Evolutionary conservation across 164 flowering plant species (phyloP), one percentile per base, ranked within the genome.

Genomic region (Vitis amurensis): DNA sequence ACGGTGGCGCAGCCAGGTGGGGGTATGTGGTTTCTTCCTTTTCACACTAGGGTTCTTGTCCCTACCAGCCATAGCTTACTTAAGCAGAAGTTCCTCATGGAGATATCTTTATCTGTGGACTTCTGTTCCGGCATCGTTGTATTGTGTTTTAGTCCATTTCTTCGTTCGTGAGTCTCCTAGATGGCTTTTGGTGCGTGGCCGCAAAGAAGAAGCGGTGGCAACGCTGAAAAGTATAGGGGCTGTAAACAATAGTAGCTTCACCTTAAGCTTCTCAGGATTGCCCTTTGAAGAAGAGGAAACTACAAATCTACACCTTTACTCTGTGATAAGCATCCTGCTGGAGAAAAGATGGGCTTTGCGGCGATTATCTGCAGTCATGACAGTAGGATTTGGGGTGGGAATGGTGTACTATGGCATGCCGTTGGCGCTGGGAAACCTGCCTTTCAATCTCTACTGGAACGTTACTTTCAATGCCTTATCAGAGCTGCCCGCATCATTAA

Each of bases 401-500:
- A 16, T 88, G 61, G 82, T 85, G 1, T 94, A 91, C 70, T 90
- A 84, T 59, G 97, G 96, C 2, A 85, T 90, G 85, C 89, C 90
- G 12, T 72, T 94, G 8, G 89, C 82, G 2, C 67, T 89, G 0
- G 89, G 87, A 0, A 79, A 77, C 63, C 49, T 90, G 56, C 50
- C 68, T 1, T 78, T 83, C 68, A 74, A 85, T 61, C 70, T 85
- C 27, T 91, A 90, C 79, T 56, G 88, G 53, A 81, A 85, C 14
- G 88, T 79, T 2, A 68, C 91, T 0, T 59, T 89, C 8, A 90
- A 88, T 29, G 96, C 93, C 0, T 48, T 91, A 4, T 73, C 86
- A 0, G 94, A 90, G 61, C 19, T 91, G 0, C 92, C 94, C 0
- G 62, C 95, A 0, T 67, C 85, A 0, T 19, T 91, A 3, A 16